These are phyloP conservation scores for Coffea canephora DNA, from an alignment of 257 asterid species.

Conservation along the genomic window DNA sequence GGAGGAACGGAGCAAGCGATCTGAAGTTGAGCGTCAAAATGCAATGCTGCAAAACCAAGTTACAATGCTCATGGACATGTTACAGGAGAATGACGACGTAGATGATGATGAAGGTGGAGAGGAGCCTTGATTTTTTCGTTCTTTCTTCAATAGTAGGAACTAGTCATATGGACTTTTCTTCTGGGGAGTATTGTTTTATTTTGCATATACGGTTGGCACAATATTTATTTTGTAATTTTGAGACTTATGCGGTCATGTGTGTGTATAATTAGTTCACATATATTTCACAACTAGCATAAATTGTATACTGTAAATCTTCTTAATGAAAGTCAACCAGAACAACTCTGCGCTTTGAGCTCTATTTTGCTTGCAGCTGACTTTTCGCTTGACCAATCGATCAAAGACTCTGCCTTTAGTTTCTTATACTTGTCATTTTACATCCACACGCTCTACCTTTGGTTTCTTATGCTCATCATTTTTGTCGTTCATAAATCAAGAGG, in stretches of 20 bases:
- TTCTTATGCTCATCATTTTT: too few relatives aligned
- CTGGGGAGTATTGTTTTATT: background rate
- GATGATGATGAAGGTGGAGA: slow-evolving; percentile 52
- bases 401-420: too few relatives aligned
- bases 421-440: too few relatives aligned
- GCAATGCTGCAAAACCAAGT: slow-evolving; percentile 74
- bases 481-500: too few relatives aligned
- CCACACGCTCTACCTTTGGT: too few relatives aligned
- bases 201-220: background rate
- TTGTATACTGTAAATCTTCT: slow-evolving; percentile 1
- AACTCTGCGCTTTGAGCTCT: background rate
- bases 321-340: background rate
- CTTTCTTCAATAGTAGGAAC: slow-evolving; percentile 2
- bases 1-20: slow-evolving; percentile 87
- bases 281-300: background rate
- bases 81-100: slow-evolving; percentile 64
- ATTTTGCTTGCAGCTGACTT: background rate
- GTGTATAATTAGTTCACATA: background rate
- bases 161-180: background rate
- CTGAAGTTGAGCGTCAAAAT: slow-evolving; percentile 81
- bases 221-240: background rate
- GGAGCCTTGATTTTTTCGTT: slow-evolving; percentile 29
- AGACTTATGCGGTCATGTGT: background rate
- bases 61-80: slow-evolving; percentile 88
- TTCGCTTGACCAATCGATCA: too few relatives aligned